Evolutionary conservation across 2,329 filamentous ascomycete genomes (phyloP), one percentile per base, ranked within the genome.

Genomic region (Ceratocystis harringtonii): DNA sequence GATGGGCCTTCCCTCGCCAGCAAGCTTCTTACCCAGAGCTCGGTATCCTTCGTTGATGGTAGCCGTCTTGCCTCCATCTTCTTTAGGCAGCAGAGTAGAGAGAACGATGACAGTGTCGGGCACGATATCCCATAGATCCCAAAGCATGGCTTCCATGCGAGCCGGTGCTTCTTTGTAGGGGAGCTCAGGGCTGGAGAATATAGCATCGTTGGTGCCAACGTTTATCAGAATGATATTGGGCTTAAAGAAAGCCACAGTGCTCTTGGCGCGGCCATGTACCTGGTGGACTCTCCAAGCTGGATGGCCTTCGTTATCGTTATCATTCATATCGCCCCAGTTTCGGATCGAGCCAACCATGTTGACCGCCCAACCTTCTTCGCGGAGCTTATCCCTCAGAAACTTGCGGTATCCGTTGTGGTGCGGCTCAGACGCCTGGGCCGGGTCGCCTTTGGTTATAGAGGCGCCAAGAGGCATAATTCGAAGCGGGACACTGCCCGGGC

Each of bases 291-390:
- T 58, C 61, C 64, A 62, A 10, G 68, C 69, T 8, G 67, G 65
- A 12, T 69, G 65, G 1, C 70, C 69, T 58, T 71, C 69, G 52
- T 70, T 69, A 28, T 70, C 69, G 67, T 68, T 55, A 19, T 69
- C 68, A 7, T 22, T 44, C 76, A 79, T 78, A 66, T 68, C 71
- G 48, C 77, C 77, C 58, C 70, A 68, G 19, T 73, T 68, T 36
- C 71, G 72, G n/a, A 72, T 75, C 25, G 61, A 61, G 43, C 78
- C 77, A 17, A 78, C 76, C 72, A 77, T 77, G 72, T 75, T 73
- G 66, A 71, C 73, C 67, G 44, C 70, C 70, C 67, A 73, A 30
- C 73, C 74, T 8, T 69, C 69, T 19, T 61, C 66, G 1, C 63
- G 45, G 28, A 76, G 70, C 55, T 70, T 68, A n/a, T 69, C 68